Evolutionary conservation across 78 protist genomes (phyloP).

Genomic region (Dictyostelium intermedium): DNA sequence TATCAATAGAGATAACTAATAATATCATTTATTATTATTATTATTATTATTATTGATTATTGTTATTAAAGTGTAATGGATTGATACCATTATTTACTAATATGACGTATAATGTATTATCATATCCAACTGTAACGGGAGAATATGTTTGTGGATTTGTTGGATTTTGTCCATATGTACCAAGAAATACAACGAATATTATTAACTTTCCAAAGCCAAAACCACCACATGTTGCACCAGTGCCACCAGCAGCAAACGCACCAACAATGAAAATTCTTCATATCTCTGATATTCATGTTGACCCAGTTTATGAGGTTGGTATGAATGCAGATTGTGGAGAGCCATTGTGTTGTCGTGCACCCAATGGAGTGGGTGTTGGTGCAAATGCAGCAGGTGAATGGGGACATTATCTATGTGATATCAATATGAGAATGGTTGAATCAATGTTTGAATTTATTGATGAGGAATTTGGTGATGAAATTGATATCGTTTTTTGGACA

Average conservation of each 20-base stretch:
- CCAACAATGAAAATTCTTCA: slow-evolving; percentile 52
- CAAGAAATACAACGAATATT: slow-evolving; percentile 12
- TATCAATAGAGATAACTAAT: neutral
- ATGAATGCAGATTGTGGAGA: slow-evolving; percentile 69
- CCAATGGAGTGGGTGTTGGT: slow-evolving; percentile 34
- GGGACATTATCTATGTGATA: slow-evolving; percentile 71
- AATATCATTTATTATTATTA: neutral
- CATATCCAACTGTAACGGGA: neutral
- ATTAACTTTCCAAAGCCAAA: slow-evolving; percentile 63
- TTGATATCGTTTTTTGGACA: slow-evolving; percentile 43
- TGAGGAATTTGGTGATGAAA: neutral
- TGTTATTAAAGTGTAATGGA: slow-evolving; percentile 38
- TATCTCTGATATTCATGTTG: slow-evolving; percentile 61
- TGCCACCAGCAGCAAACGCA: neutral
- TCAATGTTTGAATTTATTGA: slow-evolving; percentile 47
- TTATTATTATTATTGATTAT: neutral
- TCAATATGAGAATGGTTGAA: slow-evolving; percentile 24
- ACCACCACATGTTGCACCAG: slow-evolving; percentile 68
- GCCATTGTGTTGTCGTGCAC: slow-evolving; percentile 67
- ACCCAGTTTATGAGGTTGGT: slow-evolving; percentile 33
- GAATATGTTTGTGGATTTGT: slow-evolving; percentile 70
- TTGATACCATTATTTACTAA: slow-evolving; percentile 33
- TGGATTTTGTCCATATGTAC: slow-evolving; percentile 67
- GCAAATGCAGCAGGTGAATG: slow-evolving; percentile 50
- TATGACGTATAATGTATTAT: slow-evolving; percentile 41